Evolutionary conservation across 768 basidiomycete genomes (phyloP).

Genomic region (Porphyrellus cyaneotinctus): DNA sequence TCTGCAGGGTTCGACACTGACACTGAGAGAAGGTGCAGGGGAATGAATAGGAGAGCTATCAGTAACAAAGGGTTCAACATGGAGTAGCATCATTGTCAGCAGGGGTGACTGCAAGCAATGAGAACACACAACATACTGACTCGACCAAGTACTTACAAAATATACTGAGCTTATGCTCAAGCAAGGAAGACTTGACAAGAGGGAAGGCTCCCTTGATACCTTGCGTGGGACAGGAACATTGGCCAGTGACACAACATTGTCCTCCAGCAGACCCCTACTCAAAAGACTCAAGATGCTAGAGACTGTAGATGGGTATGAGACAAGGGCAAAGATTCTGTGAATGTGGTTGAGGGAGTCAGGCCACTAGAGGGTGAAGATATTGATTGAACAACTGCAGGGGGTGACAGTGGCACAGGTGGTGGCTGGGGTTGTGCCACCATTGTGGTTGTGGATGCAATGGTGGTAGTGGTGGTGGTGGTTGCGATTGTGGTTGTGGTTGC

Average conservation of each 20-base stretch:
- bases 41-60: conserved; percentile 31
- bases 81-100: conserved; percentile 32
- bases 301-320: conserved; percentile 38
- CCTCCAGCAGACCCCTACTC: conserved; percentile 34
- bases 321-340: conserved; percentile 27
- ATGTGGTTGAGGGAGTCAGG: conserved; percentile 31
- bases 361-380: conserved; percentile 34
- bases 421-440: too few relatives aligned
- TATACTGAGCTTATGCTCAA: conserved; percentile 19
- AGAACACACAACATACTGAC: background rate
- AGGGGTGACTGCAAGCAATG: conserved; percentile 22
- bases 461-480: background rate
- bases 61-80: conserved; percentile 28
- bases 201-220: conserved; percentile 53
- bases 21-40: conserved; percentile 41
- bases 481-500: background rate
- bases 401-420: too few relatives aligned
- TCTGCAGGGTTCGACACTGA: conserved; percentile 50
- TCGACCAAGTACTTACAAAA: conserved; percentile 34
- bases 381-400: conserved; percentile 21
- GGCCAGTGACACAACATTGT: conserved; percentile 19
- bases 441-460: too few relatives aligned
- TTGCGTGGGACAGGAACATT: conserved; percentile 25
- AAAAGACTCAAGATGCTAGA: conserved; percentile 45
- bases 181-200: conserved; percentile 45